Evolutionary conservation across 2,329 filamentous ascomycete genomes (phyloP), one percentile per base, ranked within the genome.

Genomic region (Cercospora sp.): DNA sequence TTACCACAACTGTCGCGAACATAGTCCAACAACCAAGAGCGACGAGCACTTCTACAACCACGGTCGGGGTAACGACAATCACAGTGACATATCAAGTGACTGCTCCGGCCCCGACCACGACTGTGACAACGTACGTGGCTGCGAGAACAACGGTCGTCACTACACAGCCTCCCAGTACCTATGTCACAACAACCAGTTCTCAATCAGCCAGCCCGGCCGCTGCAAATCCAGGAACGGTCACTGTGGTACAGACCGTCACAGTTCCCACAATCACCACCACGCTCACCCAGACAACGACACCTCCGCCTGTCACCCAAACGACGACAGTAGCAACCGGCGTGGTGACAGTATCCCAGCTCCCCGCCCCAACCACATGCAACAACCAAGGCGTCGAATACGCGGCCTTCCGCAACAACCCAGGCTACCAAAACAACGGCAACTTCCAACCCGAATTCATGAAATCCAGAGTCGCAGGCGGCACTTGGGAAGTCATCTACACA

Each of bases 381-480:
- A 70, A 70, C 24, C 66, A 69, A 65, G 69, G 69, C 28, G 57
- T 69, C 28, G 61, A 69, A 32, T 70, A 67, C 57, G 69, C 53
- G 21, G 69, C 61, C 2, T 63, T 65, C 49, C 45, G 26, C 26
- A 70, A 70, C 67, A 65, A 67, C 21, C 69, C 68, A 8, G 16
- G 45, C 6, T 45, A 66, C 40, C 40, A 21, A 21, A 58, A 10
- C 37, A 58, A 37, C 34, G 49, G n/a, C 21, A 37, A 18, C 16
- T 69, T 62, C 64, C 55, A 70, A 30, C 69, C 66, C 3, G 37
- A 59, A 16, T 70, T 63, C 58, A 37, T 70, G 57, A 70, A 67
- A 58, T 58, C 34, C 16, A 6, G 10, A 16, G 16, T 45, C 16
- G 61, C 43, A 30, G 65, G 65, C n/a, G 67, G 69, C 3, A 67